Percentiles rank a stretch among this genome's conserved stretches.
These are phyloP conservation scores for Pseudogymnoascus sp. DNA, from an alignment of 2,329 filamentous ascomycete genomes.

Conservation along the genomic window DNA sequence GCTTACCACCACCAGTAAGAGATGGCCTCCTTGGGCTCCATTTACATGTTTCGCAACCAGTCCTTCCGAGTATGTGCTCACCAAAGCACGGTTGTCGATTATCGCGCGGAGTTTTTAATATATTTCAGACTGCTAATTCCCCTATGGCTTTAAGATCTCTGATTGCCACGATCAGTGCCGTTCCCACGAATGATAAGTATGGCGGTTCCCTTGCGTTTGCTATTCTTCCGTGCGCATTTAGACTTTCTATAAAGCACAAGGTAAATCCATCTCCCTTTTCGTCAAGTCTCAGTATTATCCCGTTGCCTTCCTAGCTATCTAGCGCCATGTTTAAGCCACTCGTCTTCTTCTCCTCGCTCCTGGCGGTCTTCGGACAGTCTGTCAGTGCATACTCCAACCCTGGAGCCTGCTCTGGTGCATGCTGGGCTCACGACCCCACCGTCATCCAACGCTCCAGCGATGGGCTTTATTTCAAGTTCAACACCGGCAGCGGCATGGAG, in stretches of 20 bases:
- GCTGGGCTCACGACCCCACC: constrained; percentile 33
- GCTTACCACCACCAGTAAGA: background rate
- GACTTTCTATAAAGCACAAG: background rate
- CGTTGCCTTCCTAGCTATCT: background rate
- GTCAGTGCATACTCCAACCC: constrained; percentile 26
- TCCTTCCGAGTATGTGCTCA: background rate
- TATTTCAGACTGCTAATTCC: background rate
- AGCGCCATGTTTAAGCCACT: background rate
- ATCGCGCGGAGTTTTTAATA: background rate
- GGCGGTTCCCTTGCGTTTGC: background rate
- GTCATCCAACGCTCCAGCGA: constrained; percentile 31
- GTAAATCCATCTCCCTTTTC: background rate
- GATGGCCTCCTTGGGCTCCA: background rate
- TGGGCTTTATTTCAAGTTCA: constrained; percentile 36
- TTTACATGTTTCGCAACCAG: background rate
- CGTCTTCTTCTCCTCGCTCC: constrained; percentile 2
- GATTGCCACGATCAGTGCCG: background rate
- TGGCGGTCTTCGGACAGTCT: constrained; percentile 5
- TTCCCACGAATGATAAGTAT: background rate
- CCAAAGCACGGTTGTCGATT: background rate
- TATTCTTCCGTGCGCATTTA: background rate
- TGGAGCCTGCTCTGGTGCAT: constrained; percentile 31
- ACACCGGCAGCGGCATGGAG: constrained; percentile 33
- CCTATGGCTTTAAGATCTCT: background rate
- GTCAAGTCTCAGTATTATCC: background rate